Evolutionary conservation across 176 grass and related monocot genomes (phyloP).

Genomic region (Leersia perrieri): DNA sequence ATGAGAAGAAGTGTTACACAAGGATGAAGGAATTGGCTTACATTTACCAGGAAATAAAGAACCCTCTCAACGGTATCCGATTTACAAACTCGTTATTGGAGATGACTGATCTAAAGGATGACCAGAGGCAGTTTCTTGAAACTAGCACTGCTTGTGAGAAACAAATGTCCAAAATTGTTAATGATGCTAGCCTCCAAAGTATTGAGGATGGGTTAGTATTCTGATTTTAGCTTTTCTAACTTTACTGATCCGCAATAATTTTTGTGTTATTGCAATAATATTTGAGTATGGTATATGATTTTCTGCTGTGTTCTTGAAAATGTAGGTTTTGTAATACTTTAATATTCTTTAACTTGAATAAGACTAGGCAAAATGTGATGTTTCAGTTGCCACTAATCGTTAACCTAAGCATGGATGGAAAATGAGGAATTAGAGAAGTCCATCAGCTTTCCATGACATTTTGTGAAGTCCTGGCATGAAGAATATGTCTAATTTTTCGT

Average conservation of each 20-base stretch:
- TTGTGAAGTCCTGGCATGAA: background rate
- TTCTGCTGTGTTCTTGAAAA: background rate
- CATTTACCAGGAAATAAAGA: slow-evolving; percentile 98
- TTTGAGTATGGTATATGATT: background rate
- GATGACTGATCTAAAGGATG: slow-evolving; percentile 82
- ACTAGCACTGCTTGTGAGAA: slow-evolving; percentile 84
- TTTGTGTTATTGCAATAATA: background rate
- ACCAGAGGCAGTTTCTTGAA: slow-evolving; percentile 95
- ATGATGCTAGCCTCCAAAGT: slow-evolving; percentile 71
- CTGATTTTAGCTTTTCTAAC: slow-evolving; percentile 9
- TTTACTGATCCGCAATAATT: background rate
- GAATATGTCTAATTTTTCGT: background rate
- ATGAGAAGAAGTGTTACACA: slow-evolving; percentile 91
- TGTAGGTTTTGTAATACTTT: background rate
- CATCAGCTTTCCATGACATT: background rate
- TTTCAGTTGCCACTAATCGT: background rate
- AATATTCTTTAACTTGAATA: background rate
- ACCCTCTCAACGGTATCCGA: slow-evolving; percentile 83
- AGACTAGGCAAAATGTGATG: background rate
- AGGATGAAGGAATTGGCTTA: slow-evolving; percentile 97
- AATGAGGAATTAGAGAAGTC: slow-evolving; percentile 7
- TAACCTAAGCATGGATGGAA: background rate
- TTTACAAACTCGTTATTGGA: slow-evolving; percentile 89
- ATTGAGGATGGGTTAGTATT: slow-evolving; percentile 83
- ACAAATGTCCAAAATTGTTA: slow-evolving; percentile 88